Evolutionary conservation across 371 early-diverging fungal genomes (phyloP), one percentile per base, ranked within the genome.

Genomic region (Rhizopus arrhizus): DNA sequence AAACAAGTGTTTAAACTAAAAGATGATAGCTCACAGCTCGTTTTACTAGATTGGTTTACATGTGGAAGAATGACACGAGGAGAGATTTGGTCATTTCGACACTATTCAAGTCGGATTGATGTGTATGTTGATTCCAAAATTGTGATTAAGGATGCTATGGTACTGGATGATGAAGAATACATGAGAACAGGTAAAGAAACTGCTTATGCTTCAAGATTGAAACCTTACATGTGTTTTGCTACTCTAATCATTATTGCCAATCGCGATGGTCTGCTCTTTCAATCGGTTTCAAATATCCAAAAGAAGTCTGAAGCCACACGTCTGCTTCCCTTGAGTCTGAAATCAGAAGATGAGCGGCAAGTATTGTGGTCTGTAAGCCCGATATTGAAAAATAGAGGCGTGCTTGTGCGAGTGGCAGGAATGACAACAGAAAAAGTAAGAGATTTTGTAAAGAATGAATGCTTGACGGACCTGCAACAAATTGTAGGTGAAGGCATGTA

Each of bases 41-140:
- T 91, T 0, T 56, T 91, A 12, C 67, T 93, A 47, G 93, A 93
- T 61, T 93, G 93, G 91, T 85, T 91, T 67, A 90, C 91, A 2
- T 84, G 89, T 56, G 93, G 93, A 3, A 66, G 93, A 43, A 72
- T 81, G 62, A 80, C 83, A 5, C 65, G 90, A 0, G 92, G 92
- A 15, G 93, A 93, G 58, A 68, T 61, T 10, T 93, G 92, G 91
- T 69, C 74, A 11, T 92, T 91, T 63, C 66, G 78, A 4, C 73
- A 77, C 45, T 93, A 90, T 75, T 72, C 81, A 32, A 85, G 85
- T 53, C 73, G 77, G 9, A 89, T 88, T 53, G 79, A 83, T 46
- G 69, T 91, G 5, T 61, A 59, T n/a, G 52, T 84, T 3, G 75
- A 51, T n/a, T 59, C 49, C 13, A 68, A 62, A 5, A 53, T 82